phyloP scores from a whole-genome alignment of 805 yeast species.

The Saccharomycopsis javanensis region DNA sequence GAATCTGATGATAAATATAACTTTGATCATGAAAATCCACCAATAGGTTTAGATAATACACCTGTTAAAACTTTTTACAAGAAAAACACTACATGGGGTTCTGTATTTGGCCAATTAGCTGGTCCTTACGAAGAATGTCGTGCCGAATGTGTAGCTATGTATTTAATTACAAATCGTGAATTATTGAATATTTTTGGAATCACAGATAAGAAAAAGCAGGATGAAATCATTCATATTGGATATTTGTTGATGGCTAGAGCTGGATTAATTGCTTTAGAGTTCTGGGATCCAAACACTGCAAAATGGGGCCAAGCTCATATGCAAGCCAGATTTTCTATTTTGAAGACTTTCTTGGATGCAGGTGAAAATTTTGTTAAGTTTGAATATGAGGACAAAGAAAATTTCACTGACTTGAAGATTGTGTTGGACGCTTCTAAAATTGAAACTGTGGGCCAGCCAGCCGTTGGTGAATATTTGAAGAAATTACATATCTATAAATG shows the following conservation, averaged over 20 bases:
- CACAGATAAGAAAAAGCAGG: slow-evolving; percentile 44
- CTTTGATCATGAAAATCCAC: slow-evolving; percentile 57
- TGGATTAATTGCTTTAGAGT: slow-evolving; percentile 73
- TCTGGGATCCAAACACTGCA: slow-evolving; percentile 70
- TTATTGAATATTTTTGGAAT: slow-evolving; percentile 69
- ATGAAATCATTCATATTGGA: slow-evolving; percentile 54
- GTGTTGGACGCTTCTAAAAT: slow-evolving; percentile 54
- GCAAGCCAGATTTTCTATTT: slow-evolving; percentile 84
- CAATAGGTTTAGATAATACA: slow-evolving; percentile 47
- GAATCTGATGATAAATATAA: slow-evolving; percentile 56
- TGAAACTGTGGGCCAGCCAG: slow-evolving; percentile 57
- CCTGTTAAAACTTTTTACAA: slow-evolving; percentile 64
- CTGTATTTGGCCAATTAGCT: slow-evolving; percentile 57
- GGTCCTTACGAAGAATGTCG: slow-evolving; percentile 91
- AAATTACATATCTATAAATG: slow-evolving; percentile 74
- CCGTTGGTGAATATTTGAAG: slow-evolving; percentile 60
- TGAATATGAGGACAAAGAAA: slow-evolving; percentile 35
- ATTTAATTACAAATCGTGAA: slow-evolving; percentile 56
- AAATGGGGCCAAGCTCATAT: slow-evolving; percentile 96
- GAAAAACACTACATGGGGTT: slow-evolving; percentile 85
- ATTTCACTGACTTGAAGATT: slow-evolving; percentile 50
- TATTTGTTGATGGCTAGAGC: slow-evolving; percentile 82
- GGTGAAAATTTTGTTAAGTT: slow-evolving; percentile 50
- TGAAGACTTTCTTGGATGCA: slow-evolving; percentile 63
- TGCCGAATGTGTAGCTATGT: slow-evolving; percentile 85